A percentile compares a stretch with the other conserved stretches of the same genome.
Evolutionary conservation across 2,329 filamentous ascomycete genomes (phyloP).

Genomic region (Diaporthe longicolla): DNA sequence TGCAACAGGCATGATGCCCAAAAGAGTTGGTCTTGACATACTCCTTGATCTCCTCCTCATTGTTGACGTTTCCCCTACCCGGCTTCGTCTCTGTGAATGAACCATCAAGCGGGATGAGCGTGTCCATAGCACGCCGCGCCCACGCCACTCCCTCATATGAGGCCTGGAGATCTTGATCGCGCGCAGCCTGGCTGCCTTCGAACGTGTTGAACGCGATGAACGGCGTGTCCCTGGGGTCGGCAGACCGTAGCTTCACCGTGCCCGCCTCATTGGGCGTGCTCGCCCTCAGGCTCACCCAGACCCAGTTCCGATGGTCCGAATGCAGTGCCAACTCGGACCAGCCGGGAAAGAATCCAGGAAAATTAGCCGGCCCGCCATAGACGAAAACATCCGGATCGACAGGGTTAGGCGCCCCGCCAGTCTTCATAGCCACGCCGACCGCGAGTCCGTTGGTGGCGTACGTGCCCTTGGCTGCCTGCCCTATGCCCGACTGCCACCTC

Average conservation of each 20-base stretch:
- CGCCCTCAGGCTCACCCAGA: slow-evolving; percentile 68
- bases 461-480: slow-evolving; percentile 47
- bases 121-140: slow-evolving; percentile 53
- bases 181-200: slow-evolving; percentile 63
- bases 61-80: slow-evolving; percentile 35
- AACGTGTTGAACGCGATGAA: slow-evolving; percentile 75
- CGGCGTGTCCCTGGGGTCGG: slow-evolving; percentile 75
- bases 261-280: slow-evolving; percentile 75
- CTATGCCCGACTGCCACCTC: slow-evolving; percentile 45
- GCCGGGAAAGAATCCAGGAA: slow-evolving; percentile 57
- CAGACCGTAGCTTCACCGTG: slow-evolving; percentile 71
- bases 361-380: slow-evolving; percentile 56
- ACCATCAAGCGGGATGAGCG: slow-evolving; percentile 35
- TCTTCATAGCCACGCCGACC: slow-evolving; percentile 49
- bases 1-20: slow-evolving; percentile 44
- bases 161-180: slow-evolving; percentile 65
- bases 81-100: slow-evolving; percentile 45
- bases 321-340: slow-evolving; percentile 52
- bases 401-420: slow-evolving; percentile 47
- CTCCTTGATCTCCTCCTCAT: slow-evolving; percentile 44
- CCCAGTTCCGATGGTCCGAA: slow-evolving; percentile 56
- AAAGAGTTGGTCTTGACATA: slow-evolving; percentile 43
- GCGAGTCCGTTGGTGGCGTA: slow-evolving; percentile 55
- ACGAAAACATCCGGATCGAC: slow-evolving; percentile 53
- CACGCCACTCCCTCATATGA: slow-evolving; percentile 69